Base-by-base conservation (phyloP, 805 yeast genomes). In the Starmera quercuum region DNA sequence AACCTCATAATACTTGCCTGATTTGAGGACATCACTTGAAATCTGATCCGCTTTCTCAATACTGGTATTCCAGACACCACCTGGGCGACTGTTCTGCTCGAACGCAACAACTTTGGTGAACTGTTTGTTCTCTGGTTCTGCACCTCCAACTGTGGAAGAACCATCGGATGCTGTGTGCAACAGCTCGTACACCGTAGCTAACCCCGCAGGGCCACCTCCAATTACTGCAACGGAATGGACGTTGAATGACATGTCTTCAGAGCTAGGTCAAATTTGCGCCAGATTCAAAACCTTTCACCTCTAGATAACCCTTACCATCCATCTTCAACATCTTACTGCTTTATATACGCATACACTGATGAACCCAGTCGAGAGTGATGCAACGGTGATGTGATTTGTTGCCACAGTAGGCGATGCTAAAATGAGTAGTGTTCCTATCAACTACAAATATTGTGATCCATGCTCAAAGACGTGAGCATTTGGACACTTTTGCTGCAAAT, bases 11-110 rank as follows among this genome's bases (percentile, higher is more conserved):
- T 63, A 63, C 4, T 46, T 40, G 7, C 46, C 54, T 16, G 54
- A 41, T 20, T 57, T 48, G 21, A 58, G 38, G 2, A 55, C 14
- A 3, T 51, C 49, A 19, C 55, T 54, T 3, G 42, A 40, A 12
- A 34, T 20, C 2, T 5, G 19, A 31, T 49, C 54, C 4, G 50
- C 41, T 7, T 34, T 18, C 16, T 44, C 43, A 17, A 48, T 23
- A 11, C 38, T 39, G 2, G 60, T 47, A 21, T 48, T 42, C 71
- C 71, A 66, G 13, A 63, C 59, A 12, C 72, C 73, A 15, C 72
- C 73, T 20, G 64, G 54, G 17, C 34, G 34, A 7, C 42, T 32
- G 29, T 60, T 61, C 29, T 63, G 68, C 38, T 66, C 73, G 41
- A 65, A 66, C 2, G 56, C 64, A 8, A 63, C 64, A 16, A 65